phyloP scores from a whole-genome alignment of 331 rosid species.

The Rosa hybrid region DNA sequence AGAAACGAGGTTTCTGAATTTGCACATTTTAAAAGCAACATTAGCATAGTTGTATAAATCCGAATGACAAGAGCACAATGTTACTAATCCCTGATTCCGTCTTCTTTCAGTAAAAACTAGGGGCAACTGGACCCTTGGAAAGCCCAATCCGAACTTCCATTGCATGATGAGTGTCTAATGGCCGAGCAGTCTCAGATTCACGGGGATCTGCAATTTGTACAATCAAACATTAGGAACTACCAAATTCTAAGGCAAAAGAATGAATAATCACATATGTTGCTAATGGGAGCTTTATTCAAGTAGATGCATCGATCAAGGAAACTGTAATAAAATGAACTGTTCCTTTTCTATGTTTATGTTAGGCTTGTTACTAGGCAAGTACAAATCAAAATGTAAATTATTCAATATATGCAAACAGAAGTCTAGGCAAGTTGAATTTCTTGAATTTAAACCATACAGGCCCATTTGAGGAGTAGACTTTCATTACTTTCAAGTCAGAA shows the following conservation, averaged over 20 bases:
- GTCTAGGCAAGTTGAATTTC: neutral
- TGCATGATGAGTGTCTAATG: constrained; percentile 80
- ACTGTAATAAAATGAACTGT: neutral
- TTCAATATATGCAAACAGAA: neutral
- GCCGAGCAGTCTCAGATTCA: constrained; percentile 69
- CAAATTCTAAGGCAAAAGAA: neutral
- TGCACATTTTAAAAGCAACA: neutral
- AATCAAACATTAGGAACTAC: neutral
- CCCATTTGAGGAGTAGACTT: neutral
- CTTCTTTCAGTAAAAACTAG: constrained; percentile 34
- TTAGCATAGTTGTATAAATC: neutral
- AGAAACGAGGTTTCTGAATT: neutral
- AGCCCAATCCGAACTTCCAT: constrained; percentile 88
- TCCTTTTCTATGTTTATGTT: neutral
- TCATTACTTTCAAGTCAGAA: neutral
- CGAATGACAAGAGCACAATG: constrained; percentile 12
- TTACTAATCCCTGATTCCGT: neutral
- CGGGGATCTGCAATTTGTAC: constrained; percentile 67
- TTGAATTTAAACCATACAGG: neutral
- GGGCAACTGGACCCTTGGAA: constrained; percentile 76
- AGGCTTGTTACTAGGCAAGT: neutral
- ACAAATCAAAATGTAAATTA: neutral
- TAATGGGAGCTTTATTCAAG: neutral
- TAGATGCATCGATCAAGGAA: neutral
- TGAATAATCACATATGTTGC: neutral